These are phyloP conservation scores for Wickerhamiella allomyrinae DNA, from an alignment of 805 yeast species.

Conservation along the genomic window DNA sequence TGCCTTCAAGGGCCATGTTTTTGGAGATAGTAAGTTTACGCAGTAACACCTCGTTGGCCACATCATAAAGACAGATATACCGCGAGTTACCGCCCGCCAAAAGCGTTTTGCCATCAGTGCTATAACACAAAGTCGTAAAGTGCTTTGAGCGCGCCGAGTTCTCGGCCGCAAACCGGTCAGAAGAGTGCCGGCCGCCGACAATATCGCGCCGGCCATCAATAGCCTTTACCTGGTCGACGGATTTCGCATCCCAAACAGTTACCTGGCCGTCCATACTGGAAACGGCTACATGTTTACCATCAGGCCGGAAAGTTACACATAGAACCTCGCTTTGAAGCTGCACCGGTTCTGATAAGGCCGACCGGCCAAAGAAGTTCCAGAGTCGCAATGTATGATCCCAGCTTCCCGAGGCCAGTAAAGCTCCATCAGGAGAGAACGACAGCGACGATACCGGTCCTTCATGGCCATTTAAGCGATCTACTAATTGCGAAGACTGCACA, in stretches of 20 bases:
- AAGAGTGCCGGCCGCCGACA: conserved; percentile 66
- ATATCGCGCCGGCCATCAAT: conserved; percentile 82
- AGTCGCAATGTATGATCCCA: conserved; percentile 94
- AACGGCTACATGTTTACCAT: conserved; percentile 81
- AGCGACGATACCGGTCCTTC: conserved; percentile 88
- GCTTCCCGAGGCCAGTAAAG: conserved; percentile 72
- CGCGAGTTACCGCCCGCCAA: conserved; percentile 92
- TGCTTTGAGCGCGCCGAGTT: conserved; percentile 74
- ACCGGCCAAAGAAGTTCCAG: conserved; percentile 84
- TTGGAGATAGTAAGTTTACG: conserved; percentile 71
- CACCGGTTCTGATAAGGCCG: conserved; percentile 81
- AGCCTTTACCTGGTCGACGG: conserved; percentile 63
- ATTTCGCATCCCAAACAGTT: conserved; percentile 67
- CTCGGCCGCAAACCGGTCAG: conserved; percentile 67
- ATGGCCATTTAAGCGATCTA: conserved; percentile 83
- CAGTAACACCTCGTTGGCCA: conserved; percentile 72
- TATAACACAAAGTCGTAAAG: conserved; percentile 68
- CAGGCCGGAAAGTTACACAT: conserved; percentile 74
- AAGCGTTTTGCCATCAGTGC: conserved; percentile 76
- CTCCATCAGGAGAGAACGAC: conserved; percentile 70
- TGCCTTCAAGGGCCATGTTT: conserved; percentile 87
- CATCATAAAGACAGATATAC: conserved; percentile 81
- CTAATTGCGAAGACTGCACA: conserved; percentile 83
- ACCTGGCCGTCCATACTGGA: conserved; percentile 82
- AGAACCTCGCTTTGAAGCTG: conserved; percentile 74